Percentiles rank a stretch among this genome's conserved stretches.
phyloP scores from a whole-genome alignment of 192 early-diverging fungal species.

The Podila minutissima region DNA sequence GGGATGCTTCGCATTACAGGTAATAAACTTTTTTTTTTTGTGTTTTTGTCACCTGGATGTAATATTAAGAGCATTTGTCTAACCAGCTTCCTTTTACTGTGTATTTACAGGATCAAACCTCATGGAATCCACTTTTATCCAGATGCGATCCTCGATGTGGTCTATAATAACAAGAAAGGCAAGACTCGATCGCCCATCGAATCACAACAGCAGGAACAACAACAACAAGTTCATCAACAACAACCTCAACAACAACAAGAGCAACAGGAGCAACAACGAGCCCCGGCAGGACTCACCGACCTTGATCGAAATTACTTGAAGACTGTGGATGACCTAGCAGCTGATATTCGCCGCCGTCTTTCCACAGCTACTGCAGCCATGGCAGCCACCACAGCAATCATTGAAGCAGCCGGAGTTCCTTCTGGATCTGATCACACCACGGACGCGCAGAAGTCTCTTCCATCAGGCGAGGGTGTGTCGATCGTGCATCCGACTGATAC shows the following conservation, averaged over 20 bases:
- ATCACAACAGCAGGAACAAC: neutral
- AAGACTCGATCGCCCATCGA: neutral
- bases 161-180: neutral
- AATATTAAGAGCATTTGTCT: too few relatives aligned
- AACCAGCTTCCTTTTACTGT: too few relatives aligned
- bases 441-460: too few relatives aligned
- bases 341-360: neutral
- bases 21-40: neutral
- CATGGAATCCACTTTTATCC: neutral
- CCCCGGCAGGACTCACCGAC: too few relatives aligned
- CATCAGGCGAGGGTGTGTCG: too few relatives aligned
- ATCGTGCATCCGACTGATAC: too few relatives aligned
- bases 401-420: neutral
- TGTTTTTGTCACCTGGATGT: too few relatives aligned
- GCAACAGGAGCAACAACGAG: neutral
- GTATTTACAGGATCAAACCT: neutral
- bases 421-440: neutral
- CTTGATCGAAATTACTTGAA: neutral
- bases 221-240: neutral
- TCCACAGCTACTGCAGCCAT: neutral
- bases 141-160: neutral
- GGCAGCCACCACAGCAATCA: neutral
- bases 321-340: neutral
- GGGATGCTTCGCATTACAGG: constrained; percentile 28
- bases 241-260: neutral